phyloP scores from a whole-genome alignment of 495 filamentous ascomycete genomes.

The Aspergillus nidulans region DNA sequence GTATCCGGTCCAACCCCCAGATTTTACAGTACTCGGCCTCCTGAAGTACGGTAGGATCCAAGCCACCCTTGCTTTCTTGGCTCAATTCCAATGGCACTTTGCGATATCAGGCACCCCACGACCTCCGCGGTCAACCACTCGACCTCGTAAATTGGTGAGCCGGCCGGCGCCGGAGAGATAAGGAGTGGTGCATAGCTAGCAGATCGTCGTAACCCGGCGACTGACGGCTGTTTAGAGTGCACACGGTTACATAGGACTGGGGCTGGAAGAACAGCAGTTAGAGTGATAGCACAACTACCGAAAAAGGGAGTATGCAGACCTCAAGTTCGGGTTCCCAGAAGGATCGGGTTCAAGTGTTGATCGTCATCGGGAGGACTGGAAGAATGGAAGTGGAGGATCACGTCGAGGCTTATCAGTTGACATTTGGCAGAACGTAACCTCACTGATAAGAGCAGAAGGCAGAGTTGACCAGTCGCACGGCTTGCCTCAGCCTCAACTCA shows the following conservation, averaged over 20 bases:
- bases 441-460: not conserved
- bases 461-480: not conserved
- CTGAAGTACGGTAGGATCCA: not conserved
- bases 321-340: not conserved
- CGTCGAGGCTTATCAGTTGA: not conserved
- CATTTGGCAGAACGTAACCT: not conserved
- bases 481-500: not conserved
- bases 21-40: not conserved
- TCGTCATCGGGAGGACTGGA: not conserved
- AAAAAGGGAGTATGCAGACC: not conserved
- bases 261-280: not conserved
- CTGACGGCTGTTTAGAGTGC: not conserved
- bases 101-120: not conserved
- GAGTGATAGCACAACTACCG: not conserved
- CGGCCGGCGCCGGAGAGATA: conserved; percentile 1
- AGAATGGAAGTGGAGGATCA: not conserved
- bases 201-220: not conserved
- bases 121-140: not conserved
- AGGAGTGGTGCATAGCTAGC: not conserved
- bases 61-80: conserved; percentile 2
- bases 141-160: not conserved
- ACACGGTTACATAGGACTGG: not conserved
- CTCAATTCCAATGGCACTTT: not conserved
- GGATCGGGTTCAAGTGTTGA: not conserved
- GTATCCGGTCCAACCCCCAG: not conserved